Conservation (phyloP, 2,329 filamentous ascomycete genomes). For the Didymella keratinophila region DNA sequence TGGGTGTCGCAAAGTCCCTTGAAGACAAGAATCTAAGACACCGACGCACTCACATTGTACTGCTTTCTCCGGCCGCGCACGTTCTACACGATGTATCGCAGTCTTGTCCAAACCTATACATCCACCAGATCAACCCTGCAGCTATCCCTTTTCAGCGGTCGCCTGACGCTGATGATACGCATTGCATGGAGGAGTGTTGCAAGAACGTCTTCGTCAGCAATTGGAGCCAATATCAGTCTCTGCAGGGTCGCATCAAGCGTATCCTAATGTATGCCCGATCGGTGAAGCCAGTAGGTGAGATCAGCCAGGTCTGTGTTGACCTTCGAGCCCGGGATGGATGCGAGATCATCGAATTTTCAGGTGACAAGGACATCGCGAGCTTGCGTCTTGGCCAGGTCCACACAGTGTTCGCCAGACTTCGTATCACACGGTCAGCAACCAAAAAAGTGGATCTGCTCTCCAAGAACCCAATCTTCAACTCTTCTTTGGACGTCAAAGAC, state of each 20-base stretch:
- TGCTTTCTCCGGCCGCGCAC: constrained; percentile 37
- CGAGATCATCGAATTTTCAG: constrained; percentile 31
- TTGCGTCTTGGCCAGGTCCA: constrained; percentile 41
- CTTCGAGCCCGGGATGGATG: constrained; percentile 36
- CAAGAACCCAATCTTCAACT: constrained; percentile 33
- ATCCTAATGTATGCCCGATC: constrained; percentile 40
- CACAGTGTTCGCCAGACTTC: constrained; percentile 33
- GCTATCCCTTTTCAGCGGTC: constrained; percentile 31
- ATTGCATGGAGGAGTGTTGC: constrained; percentile 36
- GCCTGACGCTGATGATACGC: constrained; percentile 19
- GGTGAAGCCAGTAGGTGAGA: constrained; percentile 30
- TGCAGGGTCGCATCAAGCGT: constrained; percentile 31
- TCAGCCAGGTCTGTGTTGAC: constrained; percentile 34
- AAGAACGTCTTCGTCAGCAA: constrained; percentile 39
- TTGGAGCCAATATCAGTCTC: constrained; percentile 35
- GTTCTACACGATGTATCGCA: constrained; percentile 35
- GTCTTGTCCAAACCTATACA: constrained; percentile 28
- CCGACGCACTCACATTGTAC: constrained; percentile 36
- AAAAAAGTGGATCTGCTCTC: constrained; percentile 28
- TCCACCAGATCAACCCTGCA: constrained; percentile 43
- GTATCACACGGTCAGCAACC: constrained; percentile 27
- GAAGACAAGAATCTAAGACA: constrained; percentile 22
- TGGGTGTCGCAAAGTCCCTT: constrained; percentile 35
- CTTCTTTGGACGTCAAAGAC: constrained; percentile 31
- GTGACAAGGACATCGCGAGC: constrained; percentile 26